Evolutionary conservation across 108 stramenopile species (phyloP), one percentile per base, ranked within the genome.

Genomic region (Thalassiosira profunda): DNA sequence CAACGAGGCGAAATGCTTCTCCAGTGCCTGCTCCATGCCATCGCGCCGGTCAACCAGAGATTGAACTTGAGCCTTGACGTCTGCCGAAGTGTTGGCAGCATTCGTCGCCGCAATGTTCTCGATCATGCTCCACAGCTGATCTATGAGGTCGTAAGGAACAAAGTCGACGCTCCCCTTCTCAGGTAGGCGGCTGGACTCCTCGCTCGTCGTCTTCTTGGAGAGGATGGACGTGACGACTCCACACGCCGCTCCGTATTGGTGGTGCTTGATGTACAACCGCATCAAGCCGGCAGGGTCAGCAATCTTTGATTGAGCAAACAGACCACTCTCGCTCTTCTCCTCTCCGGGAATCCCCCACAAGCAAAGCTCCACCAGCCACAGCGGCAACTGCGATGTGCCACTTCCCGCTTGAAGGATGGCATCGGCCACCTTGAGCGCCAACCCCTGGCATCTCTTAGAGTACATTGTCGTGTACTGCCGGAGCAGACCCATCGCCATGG

Each of bases 81-180:
- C 30, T 12, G 36, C 37, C 4, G 63, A 57, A 23, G 18, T n/a
- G 4, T 21, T 10, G 37, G 44, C 25, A 25, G 65, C 37, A 10
- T 25, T 57, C 10, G 56, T 23, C 25, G 47, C 18, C 8, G 80
- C 28, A 9, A 79, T 61, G 8, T 59, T 45, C 24, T 89, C 84
- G 47, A 92, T 84, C 12, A 88, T 42, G 51, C 82, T 80, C 80
- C 82, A 90, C 9, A 95, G 67, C 42, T 61, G 17, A 69, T 95
- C 94, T 55, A 95, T 90, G 35, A 74, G 73, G 28, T 83, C 55
- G 58, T 90, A 90, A 0, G 94, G 94, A 30, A 95, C 80, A 49
- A 74, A 95, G 57, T 90, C 85, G 26, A 95, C 82, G 33, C 81
- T 68, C 3, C 94, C 94, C 53, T 89, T 89, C 37, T 92, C 90